These are phyloP conservation scores for Podospora pseudocomata DNA, from an alignment of 495 filamentous ascomycete species.

Conservation along the genomic window DNA sequence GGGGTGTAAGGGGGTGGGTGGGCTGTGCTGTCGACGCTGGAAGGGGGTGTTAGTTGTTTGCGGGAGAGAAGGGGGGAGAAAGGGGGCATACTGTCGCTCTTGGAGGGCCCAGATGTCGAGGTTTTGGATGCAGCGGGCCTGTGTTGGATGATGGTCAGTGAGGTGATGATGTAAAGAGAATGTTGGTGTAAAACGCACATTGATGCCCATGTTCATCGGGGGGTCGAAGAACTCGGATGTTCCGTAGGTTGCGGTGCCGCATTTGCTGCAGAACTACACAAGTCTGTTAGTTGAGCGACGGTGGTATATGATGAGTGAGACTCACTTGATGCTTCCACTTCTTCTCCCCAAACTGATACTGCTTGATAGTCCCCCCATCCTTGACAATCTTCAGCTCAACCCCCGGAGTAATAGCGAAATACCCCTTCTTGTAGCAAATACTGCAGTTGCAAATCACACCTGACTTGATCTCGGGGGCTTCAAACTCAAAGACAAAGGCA, in stretches of 20 bases:
- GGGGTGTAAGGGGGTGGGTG: conserved; percentile 30
- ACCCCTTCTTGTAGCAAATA: conserved; percentile 46
- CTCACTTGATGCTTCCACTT: conserved; percentile 36
- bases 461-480: conserved; percentile 41
- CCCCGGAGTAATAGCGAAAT: conserved; percentile 34
- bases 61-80: not conserved
- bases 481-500: conserved; percentile 45
- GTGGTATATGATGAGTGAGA: not conserved
- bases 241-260: conserved; percentile 35
- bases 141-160: not conserved
- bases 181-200: conserved; percentile 17
- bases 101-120: conserved; percentile 37
- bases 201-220: conserved; percentile 19
- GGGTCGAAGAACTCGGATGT: not conserved
- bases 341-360: conserved; percentile 37
- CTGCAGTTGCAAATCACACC: conserved; percentile 50
- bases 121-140: conserved; percentile 34
- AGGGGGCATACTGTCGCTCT: conserved; percentile 25
- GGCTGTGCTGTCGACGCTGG: conserved; percentile 38
- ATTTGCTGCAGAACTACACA: conserved; percentile 42
- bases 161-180: not conserved
- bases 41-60: not conserved
- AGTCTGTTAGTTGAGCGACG: too few species aligned
- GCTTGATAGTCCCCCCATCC: conserved; percentile 32
- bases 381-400: conserved; percentile 40